These are phyloP conservation scores for Lepiota venenata DNA, from an alignment of 768 basidiomycete genomes.

Conservation along the genomic window DNA sequence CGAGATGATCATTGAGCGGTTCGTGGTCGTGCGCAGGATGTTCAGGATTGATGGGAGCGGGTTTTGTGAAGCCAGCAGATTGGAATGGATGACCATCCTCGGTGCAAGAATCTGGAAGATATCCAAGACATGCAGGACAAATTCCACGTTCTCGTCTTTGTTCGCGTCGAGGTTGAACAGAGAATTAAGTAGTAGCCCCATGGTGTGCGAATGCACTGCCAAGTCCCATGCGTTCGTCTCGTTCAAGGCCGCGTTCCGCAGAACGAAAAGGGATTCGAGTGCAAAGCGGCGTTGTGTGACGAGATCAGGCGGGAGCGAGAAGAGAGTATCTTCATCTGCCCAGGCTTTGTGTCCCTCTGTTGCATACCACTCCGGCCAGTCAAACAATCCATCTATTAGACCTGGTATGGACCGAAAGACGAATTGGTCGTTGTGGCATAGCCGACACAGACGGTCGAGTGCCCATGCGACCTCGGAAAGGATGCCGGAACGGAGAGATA, in stretches of 20 bases:
- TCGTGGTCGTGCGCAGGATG: constrained; percentile 55
- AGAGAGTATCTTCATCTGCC: constrained; percentile 43
- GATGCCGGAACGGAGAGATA: constrained; percentile 83
- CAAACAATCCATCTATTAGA: constrained; percentile 78
- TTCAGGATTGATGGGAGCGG: constrained; percentile 56
- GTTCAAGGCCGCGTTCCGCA: constrained; percentile 81
- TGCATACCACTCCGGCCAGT: constrained; percentile 86
- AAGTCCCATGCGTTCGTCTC: constrained; percentile 66
- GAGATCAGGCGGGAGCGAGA: constrained; percentile 49
- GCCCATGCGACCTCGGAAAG: constrained; percentile 86
- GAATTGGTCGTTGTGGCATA: constrained; percentile 80
- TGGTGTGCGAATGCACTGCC: constrained; percentile 53
- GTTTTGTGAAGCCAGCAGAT: constrained; percentile 31
- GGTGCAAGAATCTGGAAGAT: constrained; percentile 62
- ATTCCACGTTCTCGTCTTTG: constrained; percentile 69
- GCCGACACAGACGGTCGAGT: constrained; percentile 77
- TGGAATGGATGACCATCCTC: constrained; percentile 33
- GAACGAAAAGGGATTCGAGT: constrained; percentile 79
- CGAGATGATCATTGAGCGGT: constrained; percentile 74
- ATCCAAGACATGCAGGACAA: constrained; percentile 68
- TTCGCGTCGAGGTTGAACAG: constrained; percentile 58
- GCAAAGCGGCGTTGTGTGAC: constrained; percentile 67
- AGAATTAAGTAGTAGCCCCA: constrained; percentile 62
- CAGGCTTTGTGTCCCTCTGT: constrained; percentile 50
- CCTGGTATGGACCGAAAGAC: constrained; percentile 70